Evolutionary conservation across 1,139 yeast genomes (phyloP), one percentile per base, ranked within the genome.

Genomic region (Protomyces pachydermus): DNA sequence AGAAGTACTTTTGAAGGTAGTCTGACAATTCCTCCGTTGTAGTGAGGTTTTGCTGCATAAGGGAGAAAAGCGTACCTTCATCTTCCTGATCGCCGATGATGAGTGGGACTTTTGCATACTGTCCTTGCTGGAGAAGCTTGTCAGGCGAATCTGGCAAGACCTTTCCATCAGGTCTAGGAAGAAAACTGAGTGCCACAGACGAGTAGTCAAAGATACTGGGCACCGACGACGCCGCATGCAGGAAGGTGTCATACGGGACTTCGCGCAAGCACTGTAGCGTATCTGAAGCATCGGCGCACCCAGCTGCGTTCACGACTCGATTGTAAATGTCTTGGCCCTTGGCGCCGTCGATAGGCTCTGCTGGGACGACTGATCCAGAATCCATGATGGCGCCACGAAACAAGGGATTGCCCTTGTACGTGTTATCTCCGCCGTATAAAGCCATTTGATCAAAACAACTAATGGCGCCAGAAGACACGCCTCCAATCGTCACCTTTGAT

Each of bases 401-500:
- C 9, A 50, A n/a, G 8, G 54, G 16, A n/a, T 50, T 50, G 54
- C 54, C 54, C 20, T 50, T 50, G 37, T 50, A 50, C 4, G 14
- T 50, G 37, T 50, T 50, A 35, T 50, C n/a, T 10, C 54, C 54
- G 18, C 18, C 18, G 18, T 50, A 50, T 1, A 50, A 20, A 12
- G 37, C 54, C 54, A 50, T 50, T n/a, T 50, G 54, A 38, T 50
- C 54, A 50, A 50, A 28, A n/a, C 20, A 35, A 28, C 16, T 14
- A 52, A 55, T 34, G 25, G 39, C 37, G 20, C 61, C 61, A 3
- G 61, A 55, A 51, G 56, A 50, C 12, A 50, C 56, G 9, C 61
- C 61, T 18, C 28, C 37, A 10, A 50, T 25, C 9, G 61, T 57
- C 51, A 77, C 71, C 52, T 69, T 70, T 14, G 69, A 64, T 2